Percentiles rank a stretch among this genome's conserved stretches.
Conservation (phyloP, 306 rosid genomes). For the Vigna trinervia region DNA sequence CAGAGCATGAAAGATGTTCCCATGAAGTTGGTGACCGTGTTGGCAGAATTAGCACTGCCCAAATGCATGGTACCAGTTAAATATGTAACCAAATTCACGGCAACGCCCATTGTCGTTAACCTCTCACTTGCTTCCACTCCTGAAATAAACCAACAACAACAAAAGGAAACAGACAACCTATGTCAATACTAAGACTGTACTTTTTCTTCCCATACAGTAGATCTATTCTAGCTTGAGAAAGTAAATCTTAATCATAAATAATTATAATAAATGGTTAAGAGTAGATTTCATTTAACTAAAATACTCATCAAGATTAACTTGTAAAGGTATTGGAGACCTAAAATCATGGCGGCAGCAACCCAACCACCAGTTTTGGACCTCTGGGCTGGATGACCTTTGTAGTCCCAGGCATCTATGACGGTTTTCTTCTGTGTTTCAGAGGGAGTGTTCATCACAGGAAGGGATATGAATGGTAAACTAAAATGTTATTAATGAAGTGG, state of each 20-base stretch:
- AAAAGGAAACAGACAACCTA: conserved; percentile 2
- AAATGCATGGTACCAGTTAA: conserved; percentile 84
- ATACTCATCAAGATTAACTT: too few species aligned
- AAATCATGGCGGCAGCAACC: conserved; percentile 84
- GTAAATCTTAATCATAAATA: background rate
- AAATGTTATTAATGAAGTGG: background rate
- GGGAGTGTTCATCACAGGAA: conserved; percentile 41
- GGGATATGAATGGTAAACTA: background rate
- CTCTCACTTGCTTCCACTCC: conserved; percentile 89
- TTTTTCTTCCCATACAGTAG: background rate
- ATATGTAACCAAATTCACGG: conserved; percentile 87
- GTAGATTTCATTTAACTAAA: too few species aligned
- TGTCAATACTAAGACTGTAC: background rate
- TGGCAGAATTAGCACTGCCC: conserved; percentile 88
- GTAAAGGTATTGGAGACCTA: conserved; percentile 51
- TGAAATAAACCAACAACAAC: conserved; percentile 34
- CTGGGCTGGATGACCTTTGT: conserved; percentile 68
- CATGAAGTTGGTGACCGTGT: conserved; percentile 84
- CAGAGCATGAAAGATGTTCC: conserved; percentile 96
- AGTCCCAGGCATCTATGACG: conserved; percentile 88
- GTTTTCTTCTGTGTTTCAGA: conserved; percentile 56
- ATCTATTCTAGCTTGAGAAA: background rate
- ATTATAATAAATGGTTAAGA: too few species aligned
- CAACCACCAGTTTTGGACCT: conserved; percentile 81
- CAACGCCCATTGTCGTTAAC: conserved; percentile 78